Evolutionary conservation across 2,329 filamentous ascomycete species (phyloP).

Genomic region (Fusarium guadeloupense): DNA sequence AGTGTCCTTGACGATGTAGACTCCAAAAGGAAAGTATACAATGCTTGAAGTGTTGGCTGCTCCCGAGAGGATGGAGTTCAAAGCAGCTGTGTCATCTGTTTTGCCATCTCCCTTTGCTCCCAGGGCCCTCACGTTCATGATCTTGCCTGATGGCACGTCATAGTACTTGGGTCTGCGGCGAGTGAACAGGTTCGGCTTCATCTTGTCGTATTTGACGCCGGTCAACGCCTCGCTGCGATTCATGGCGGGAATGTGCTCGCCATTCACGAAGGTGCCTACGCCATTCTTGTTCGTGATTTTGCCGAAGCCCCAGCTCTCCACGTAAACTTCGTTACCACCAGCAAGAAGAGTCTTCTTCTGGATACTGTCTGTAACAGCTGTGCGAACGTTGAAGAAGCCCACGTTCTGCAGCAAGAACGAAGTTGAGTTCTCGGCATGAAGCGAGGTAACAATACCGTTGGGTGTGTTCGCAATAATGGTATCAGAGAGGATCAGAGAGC

Average conservation of each 20-base stretch:
- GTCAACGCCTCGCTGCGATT: slow-evolving; percentile 1
- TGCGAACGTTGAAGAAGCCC: slow-evolving; percentile 12
- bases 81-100: slow-evolving; percentile 66
- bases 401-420: slow-evolving; percentile 22
- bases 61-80: slow-evolving; percentile 46
- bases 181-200: slow-evolving; percentile 14
- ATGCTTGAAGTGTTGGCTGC: slow-evolving; percentile 46
- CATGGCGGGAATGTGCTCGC: slow-evolving; percentile 7
- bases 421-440: slow-evolving; percentile 22
- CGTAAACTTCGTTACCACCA: slow-evolving; percentile 7
- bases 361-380: slow-evolving; percentile 1
- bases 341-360: slow-evolving; percentile 9
- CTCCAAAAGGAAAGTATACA: slow-evolving; percentile 54
- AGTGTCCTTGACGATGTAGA: slow-evolving; percentile 57
- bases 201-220: slow-evolving; percentile 5
- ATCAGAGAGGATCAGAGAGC: slow-evolving; percentile 21
- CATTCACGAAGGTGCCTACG: slow-evolving; percentile 3
- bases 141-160: slow-evolving; percentile 4
- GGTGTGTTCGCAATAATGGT: slow-evolving; percentile 14
- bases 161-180: slow-evolving; percentile 24
- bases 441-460: slow-evolving; percentile 8
- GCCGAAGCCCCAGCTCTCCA: slow-evolving; percentile 17
- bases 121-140: slow-evolving; percentile 40
- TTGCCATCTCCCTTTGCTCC: slow-evolving; percentile 68
- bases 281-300: slow-evolving; percentile 6